Conservation (phyloP, 257 asterid species). For the Gardenia jasminoides region DNA sequence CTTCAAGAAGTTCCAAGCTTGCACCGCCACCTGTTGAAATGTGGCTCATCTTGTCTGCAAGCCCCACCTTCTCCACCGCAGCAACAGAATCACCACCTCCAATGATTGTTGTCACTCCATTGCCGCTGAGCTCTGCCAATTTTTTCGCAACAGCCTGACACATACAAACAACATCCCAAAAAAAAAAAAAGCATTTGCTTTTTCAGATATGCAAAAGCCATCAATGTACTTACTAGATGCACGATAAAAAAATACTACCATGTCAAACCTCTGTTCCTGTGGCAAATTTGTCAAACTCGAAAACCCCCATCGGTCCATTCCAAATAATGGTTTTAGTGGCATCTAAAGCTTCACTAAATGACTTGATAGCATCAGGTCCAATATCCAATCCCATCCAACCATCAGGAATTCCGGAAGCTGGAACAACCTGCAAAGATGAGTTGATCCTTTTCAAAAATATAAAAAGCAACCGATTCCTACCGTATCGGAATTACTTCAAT, state of each 20-base stretch:
- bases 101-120: slow-evolving; percentile 85
- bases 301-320: slow-evolving; percentile 95
- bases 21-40: slow-evolving; percentile 96
- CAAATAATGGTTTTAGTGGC: slow-evolving; percentile 69
- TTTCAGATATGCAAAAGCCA: neutral
- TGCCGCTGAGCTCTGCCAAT: slow-evolving; percentile 83
- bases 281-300: slow-evolving; percentile 85
- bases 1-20: slow-evolving; percentile 92
- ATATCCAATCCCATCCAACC: slow-evolving; percentile 93
- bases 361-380: slow-evolving; percentile 72
- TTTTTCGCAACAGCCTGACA: slow-evolving; percentile 67
- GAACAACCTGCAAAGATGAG: slow-evolving; percentile 46
- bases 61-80: slow-evolving; percentile 93
- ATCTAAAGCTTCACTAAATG: slow-evolving; percentile 62
- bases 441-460: neutral
- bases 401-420: slow-evolving; percentile 79
- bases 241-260: no score
- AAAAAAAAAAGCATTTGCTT: neutral
- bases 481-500: neutral
- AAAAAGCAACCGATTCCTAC: neutral
- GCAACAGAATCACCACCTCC: slow-evolving; percentile 97
- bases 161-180: neutral
- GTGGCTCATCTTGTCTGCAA: slow-evolving; percentile 93
- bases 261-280: slow-evolving; percentile 72
- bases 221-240: no score